Base-by-base conservation (phyloP, 768 basidiomycete genomes). In the Agaricus sinodeliciosus region DNA sequence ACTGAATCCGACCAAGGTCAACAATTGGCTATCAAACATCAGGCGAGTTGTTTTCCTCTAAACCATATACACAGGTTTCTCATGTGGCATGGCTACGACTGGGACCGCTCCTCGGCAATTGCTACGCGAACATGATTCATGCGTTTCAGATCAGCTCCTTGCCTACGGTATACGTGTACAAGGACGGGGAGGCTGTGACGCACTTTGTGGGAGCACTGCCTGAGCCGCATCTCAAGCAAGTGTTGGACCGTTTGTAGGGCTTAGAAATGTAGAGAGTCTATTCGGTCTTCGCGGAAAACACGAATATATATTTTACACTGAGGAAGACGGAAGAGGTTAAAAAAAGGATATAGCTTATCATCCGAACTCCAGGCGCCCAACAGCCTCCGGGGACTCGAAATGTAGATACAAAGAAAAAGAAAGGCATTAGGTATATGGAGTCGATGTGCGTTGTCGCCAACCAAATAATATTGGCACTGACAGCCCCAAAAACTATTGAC, bases 141-240 rank as follows among this genome's bases (percentile, higher is more conserved):
- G 18, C 26, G 40, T 26, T 26, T 11, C 54, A 92, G 90, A 72
- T 91, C 55, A 68, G 73, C n/a, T 76, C 85, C 13, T 67, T 92
- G n/a, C 89, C 89, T 3, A 91, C 89, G 0, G 87, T 92, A 27
- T 70, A 87, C 53, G 89, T 87, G 3, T 90, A 90, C 70, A 77
- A 73, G 52, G 75, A 83, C 44, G 88, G 87, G 15, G 60, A 78
- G 57, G 70, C 67, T 1, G 70, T 84, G n/a, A 67, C 67, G 42
- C 72, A 81, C 43, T 91, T 92, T 60, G 70, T 81, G 1, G 88
- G 85, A 43, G 81, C 82, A 3, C 63, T 78, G 31, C 69, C 71
- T 18, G 75, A 78, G 57, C 55, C 57, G 26, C 70, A 66, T 0
- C 66, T 85, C 16, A 65, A 65, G 50, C 59, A 70, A 43, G 81